Percentiles rank a stretch among this genome's conserved stretches.
Evolutionary conservation across 129 eudicot genomes (phyloP).

Genomic region (Daucus carota): DNA sequence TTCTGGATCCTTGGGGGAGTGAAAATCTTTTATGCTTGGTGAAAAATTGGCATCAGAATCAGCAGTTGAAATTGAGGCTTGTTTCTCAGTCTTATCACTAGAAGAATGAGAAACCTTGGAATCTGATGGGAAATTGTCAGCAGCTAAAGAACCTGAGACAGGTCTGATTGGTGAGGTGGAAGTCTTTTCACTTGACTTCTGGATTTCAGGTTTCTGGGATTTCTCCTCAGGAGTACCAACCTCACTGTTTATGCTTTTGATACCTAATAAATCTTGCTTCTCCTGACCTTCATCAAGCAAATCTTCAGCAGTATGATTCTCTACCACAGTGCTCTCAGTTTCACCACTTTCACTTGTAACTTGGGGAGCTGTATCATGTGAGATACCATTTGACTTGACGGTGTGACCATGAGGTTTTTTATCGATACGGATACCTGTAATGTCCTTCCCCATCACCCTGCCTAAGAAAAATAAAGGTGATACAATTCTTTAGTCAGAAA

Average conservation of each 20-base stretch:
- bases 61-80: constrained; percentile 23
- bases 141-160: constrained; percentile 33
- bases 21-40: constrained; percentile 27
- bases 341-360: constrained; percentile 29
- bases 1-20: constrained; percentile 34
- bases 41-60: constrained; percentile 30
- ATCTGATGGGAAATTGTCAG: constrained; percentile 15
- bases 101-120: constrained; percentile 12
- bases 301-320: constrained; percentile 30
- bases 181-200: constrained; percentile 53
- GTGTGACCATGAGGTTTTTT: constrained; percentile 42
- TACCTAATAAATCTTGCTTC: constrained; percentile 41
- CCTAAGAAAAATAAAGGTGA: constrained; percentile 1
- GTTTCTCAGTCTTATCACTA: constrained; percentile 22
- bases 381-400: constrained; percentile 39
- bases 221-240: constrained; percentile 31
- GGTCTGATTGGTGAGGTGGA: constrained; percentile 44
- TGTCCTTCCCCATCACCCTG: constrained; percentile 89
- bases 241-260: constrained; percentile 38
- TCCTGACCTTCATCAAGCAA: constrained; percentile 33
- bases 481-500: neutral
- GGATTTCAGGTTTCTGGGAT: constrained; percentile 38
- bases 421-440: constrained; percentile 45
- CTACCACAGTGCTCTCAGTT: constrained; percentile 25
- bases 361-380: constrained; percentile 35